These are phyloP conservation scores for Elymus sibiricus DNA, from an alignment of 176 grass and related monocot species.

Conservation along the genomic window DNA sequence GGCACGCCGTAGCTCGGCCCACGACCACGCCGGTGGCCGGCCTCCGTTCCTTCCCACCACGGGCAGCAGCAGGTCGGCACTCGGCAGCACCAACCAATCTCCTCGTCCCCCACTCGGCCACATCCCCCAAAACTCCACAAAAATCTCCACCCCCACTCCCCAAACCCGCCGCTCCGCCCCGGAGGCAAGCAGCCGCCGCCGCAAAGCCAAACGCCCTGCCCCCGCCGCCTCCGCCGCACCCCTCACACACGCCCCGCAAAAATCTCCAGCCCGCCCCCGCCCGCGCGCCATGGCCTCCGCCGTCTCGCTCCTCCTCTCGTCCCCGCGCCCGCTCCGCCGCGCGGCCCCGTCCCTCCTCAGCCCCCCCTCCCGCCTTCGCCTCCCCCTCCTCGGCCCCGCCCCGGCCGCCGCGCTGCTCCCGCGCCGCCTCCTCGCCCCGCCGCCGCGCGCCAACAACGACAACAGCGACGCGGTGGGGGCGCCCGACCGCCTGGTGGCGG, in stretches of 20 bases:
- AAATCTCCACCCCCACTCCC: conserved; percentile 29
- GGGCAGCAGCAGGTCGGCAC: neutral
- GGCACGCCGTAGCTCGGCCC: neutral
- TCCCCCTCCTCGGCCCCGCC: neutral
- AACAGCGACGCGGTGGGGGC: conserved; percentile 60
- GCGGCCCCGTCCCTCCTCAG: neutral
- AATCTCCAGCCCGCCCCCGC: neutral
- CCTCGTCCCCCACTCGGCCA: conserved; percentile 30
- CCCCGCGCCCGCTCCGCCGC: conserved; percentile 29
- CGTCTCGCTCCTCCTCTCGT: conserved; percentile 38
- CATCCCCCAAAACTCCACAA: conserved; percentile 31
- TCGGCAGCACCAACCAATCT: conserved; percentile 30
- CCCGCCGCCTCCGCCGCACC: conserved; percentile 2
- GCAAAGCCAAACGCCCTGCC: neutral
- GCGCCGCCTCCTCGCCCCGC: neutral
- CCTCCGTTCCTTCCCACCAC: neutral
- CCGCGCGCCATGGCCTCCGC: conserved; percentile 42
- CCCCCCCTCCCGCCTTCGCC: neutral
- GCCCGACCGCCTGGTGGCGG: conserved; percentile 67
- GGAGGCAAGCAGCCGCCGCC: conserved; percentile 11
- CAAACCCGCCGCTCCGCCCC: neutral
- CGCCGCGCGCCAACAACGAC: conserved; percentile 40
- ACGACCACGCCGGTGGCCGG: neutral
- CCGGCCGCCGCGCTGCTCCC: neutral
- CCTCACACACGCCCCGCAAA: neutral